A percentile compares a stretch with the other conserved stretches of the same genome.
These are phyloP conservation scores for Olyra latifolia DNA, from an alignment of 176 grass and related monocot genomes.

Conservation along the genomic window DNA sequence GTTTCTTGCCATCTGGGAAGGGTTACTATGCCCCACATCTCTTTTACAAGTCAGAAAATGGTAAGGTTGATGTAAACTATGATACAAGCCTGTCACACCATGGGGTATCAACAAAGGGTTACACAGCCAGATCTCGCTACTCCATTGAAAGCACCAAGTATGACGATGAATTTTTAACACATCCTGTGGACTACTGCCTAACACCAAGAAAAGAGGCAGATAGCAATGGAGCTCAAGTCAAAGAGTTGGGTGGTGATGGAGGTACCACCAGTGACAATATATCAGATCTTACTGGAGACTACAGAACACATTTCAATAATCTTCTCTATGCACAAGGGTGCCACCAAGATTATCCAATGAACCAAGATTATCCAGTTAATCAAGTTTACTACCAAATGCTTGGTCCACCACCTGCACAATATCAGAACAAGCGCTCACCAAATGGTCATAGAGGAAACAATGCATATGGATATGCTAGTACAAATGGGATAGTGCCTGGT, in stretches of 20 bases:
- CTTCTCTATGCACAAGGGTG: constrained; percentile 46
- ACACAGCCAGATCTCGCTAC: constrained; percentile 6
- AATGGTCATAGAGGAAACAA: constrained; percentile 52
- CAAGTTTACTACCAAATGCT: constrained; percentile 40
- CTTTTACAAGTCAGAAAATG: constrained; percentile 29
- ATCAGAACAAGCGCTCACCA: constrained; percentile 55
- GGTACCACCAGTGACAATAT: constrained; percentile 36
- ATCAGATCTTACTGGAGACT: constrained; percentile 66
- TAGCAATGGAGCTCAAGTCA: constrained; percentile 7
- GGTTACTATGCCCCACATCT: constrained; percentile 25
- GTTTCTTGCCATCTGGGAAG: constrained; percentile 37
- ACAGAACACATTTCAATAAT: constrained; percentile 43
- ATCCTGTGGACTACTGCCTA: constrained; percentile 12
- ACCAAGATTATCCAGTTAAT: background rate
- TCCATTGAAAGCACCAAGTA: constrained; percentile 13
- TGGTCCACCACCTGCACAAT: constrained; percentile 37
- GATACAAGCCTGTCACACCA: background rate
- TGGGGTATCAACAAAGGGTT: constrained; percentile 7
- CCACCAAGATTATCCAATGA: constrained; percentile 29
- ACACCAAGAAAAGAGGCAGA: constrained; percentile 27
- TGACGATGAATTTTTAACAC: constrained; percentile 32
- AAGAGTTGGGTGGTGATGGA: constrained; percentile 30
- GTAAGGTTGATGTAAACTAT: constrained; percentile 10
- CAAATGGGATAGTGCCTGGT: constrained; percentile 46
- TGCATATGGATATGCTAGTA: constrained; percentile 46